Evolutionary conservation across 148 eudicot genomes (phyloP), one percentile per base, ranked within the genome.

Genomic region (Limonium bicolor): DNA sequence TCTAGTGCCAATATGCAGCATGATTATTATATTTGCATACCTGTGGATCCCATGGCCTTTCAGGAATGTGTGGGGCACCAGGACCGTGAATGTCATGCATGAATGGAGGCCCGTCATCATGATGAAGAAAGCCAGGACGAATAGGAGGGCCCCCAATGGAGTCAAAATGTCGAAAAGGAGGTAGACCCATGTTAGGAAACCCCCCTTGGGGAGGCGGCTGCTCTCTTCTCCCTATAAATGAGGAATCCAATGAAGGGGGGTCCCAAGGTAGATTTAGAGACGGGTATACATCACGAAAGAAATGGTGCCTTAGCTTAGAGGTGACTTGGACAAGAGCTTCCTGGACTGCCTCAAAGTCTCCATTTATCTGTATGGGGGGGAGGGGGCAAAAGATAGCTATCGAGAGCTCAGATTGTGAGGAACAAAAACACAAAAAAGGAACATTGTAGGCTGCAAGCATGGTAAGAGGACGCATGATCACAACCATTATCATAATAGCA

Each of bases 261-360:
- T 74, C 66, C 20, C 63, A 34, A 49, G 64, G 74, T 46, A 56
- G 69, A 21, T 70, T 62, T 14, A 58, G 35, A 17, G 71, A 60
- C 29, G 97, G 93, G 68, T 70, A 90, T 43, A 71, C 77, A 62
- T 84, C 85, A 12, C 95, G 82, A 59, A 90, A 90, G 61, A 71
- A 80, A 61, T 76, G 95, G 50, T 76, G 61, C 24, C 64, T 63
- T 44, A 90, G 47, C 49, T 95, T 78, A 36, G 76, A 21, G 24
- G 94, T 90, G 67, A 90, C 71, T 58, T 81, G 95, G 68, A 90
- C 20, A 49, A 85, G 67, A 50, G 99, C 99, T 53, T 90, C 95
- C 56, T 81, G 93, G 41, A 85, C 93, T 40, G 55, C 59, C 48
- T 73, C 78, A 42, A 64, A 50, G 20, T 78, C 95, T 65, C 99